A percentile compares a stretch with the other conserved stretches of the same genome.
These are phyloP conservation scores for Solanum gracilifrons DNA, from an alignment of 257 asterid genomes.

Conservation along the genomic window DNA sequence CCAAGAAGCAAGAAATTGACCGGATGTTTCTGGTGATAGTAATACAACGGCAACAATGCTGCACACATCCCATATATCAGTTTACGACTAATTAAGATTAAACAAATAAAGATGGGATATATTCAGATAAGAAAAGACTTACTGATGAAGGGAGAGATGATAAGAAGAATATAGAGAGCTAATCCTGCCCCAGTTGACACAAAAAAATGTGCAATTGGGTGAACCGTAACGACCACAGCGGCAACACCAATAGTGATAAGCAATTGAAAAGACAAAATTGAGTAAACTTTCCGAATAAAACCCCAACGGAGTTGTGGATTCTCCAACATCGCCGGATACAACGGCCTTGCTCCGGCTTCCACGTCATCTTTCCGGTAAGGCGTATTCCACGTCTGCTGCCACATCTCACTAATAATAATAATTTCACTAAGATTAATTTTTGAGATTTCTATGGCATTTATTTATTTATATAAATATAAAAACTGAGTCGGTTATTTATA, in stretches of 20 bases:
- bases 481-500: not conserved
- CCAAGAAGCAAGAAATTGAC: slow-evolving; percentile 69
- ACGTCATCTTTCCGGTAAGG: slow-evolving; percentile 30
- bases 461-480: too few species aligned
- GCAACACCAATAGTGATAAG: slow-evolving; percentile 37
- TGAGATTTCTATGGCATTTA: not conserved
- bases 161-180: slow-evolving; percentile 12
- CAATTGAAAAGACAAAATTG: slow-evolving; percentile 33
- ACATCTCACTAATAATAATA: slow-evolving; percentile 1
- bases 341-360: slow-evolving; percentile 28
- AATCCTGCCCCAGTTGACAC: slow-evolving; percentile 21
- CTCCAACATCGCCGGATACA: slow-evolving; percentile 48
- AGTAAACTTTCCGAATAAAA: slow-evolving; percentile 49
- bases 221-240: slow-evolving; percentile 24
- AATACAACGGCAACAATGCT: slow-evolving; percentile 61
- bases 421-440: not conserved
- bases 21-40: slow-evolving; percentile 71
- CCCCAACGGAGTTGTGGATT: slow-evolving; percentile 45
- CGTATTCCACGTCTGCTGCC: slow-evolving; percentile 15
- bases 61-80: slow-evolving; percentile 3
- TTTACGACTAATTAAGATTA: not conserved
- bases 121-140: not conserved
- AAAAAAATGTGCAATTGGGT: slow-evolving; percentile 29
- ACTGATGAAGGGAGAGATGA: slow-evolving; percentile 27
- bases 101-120: too few species aligned